Evolutionary conservation across 441 rosid genomes (phyloP).

Genomic region (Daphne laureola): DNA sequence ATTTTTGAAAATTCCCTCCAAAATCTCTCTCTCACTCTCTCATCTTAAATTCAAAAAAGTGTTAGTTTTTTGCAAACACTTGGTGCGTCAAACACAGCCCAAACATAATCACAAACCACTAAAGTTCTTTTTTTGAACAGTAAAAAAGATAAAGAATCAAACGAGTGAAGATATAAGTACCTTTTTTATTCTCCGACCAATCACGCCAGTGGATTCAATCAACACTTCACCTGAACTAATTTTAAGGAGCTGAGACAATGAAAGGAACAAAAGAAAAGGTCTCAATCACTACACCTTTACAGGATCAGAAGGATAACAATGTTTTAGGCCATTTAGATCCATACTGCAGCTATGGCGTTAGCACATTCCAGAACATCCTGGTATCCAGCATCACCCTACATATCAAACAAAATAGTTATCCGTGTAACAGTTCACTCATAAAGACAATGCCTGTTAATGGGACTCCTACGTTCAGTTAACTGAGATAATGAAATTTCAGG

Average conservation of each 20-base stretch:
- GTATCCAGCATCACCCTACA: constrained; percentile 94
- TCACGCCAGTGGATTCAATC: constrained; percentile 91
- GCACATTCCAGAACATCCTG: constrained; percentile 80
- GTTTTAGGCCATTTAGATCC: constrained; percentile 6
- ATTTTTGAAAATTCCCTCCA: too few species aligned
- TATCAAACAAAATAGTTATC: constrained; percentile 16
- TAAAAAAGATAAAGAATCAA: too few species aligned
- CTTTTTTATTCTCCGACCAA: constrained; percentile 90
- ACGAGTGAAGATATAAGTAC: constrained; percentile 17
- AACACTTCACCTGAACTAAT: constrained; percentile 57
- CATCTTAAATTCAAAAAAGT: too few species aligned
- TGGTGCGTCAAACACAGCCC: too few species aligned
- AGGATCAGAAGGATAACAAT: constrained; percentile 10
- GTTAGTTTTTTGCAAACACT: too few species aligned
- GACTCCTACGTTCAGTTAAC: background rate
- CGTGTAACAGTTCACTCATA: constrained; percentile 7
- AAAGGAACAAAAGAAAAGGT: constrained; percentile 4
- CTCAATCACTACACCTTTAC: background rate
- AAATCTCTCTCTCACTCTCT: too few species aligned
- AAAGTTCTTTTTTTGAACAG: too few species aligned
- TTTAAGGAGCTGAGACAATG: constrained; percentile 48
- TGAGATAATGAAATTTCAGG: background rate
- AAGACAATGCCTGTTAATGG: background rate
- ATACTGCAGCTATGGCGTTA: constrained; percentile 55
- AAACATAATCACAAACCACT: too few species aligned